Evolutionary conservation across 1,284 basidiomycete genomes (phyloP), one percentile per base, ranked within the genome.

Genomic region (Thelephora terrestris): DNA sequence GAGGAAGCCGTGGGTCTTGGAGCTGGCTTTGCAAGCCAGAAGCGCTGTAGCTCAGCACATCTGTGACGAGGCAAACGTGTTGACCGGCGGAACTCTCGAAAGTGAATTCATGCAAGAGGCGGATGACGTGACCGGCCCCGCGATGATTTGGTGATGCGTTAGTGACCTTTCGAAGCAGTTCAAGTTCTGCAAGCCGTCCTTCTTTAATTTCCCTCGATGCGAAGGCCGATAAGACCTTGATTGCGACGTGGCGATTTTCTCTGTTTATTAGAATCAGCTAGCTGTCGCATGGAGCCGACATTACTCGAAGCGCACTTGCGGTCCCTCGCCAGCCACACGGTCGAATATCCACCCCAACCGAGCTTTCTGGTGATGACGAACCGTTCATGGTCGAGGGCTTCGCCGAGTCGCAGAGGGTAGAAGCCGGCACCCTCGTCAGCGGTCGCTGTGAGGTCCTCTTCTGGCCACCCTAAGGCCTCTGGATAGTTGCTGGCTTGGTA

Each of bases 61-160:
- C 71, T 46, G 73, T 73, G 12, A 72, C 70, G 65, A 74, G 68
- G 60, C 71, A 73, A 24, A 70, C 64, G 58, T 74, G 72, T 5
- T 60, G 61, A 12, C 72, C 72, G 35, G 51, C 46, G 1, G 48
- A 46, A 27, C 55, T 48, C 6, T 49, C 48, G 36, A 52, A 47
- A 29, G 34, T 38, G 47, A 57, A 58, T 10, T 27, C 5, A 27
- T 27, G 27, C 27, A 27, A 27, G 27, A 27, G 27, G 10, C 10
- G 27, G 27, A 27, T 10, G 27, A 27, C 27, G 27, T 27, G 27
- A 5, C 10, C 27, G 10, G 10, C 5, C 27, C 27, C 27, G 5
- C 10, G 27, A 27, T 27, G 27, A 24, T 10, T 10, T 5, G 40
- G 40, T 14, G 21, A 24, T 14, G 16, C 12, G 20, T 14, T 24